Evolutionary conservation across 768 basidiomycete species (phyloP).

Genomic region (Imleria badia): DNA sequence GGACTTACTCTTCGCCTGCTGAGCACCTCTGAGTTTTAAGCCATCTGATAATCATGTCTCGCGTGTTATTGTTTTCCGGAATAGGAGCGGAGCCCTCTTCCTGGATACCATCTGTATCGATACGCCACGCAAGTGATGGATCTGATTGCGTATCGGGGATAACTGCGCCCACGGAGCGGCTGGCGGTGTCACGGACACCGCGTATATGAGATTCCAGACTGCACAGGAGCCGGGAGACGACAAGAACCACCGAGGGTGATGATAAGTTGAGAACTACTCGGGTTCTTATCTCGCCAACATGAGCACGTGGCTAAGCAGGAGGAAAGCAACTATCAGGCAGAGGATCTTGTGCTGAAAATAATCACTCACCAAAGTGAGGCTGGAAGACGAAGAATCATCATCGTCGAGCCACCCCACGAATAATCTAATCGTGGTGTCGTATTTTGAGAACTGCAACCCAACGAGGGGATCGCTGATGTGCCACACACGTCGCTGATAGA

Average conservation of each 20-base stretch:
- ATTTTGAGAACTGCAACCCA: slow-evolving; percentile 7
- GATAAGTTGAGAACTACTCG: neutral
- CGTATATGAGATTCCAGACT: neutral
- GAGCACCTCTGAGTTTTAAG: neutral
- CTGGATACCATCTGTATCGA: slow-evolving; percentile 3
- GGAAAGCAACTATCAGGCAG: neutral
- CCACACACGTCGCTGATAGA: slow-evolving; percentile 4
- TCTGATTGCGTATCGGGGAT: neutral
- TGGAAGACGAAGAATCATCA: neutral
- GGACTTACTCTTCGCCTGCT: no score
- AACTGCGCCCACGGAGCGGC: neutral
- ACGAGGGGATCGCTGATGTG: slow-evolving; percentile 2
- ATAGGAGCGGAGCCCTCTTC: neutral
- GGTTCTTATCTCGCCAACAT: slow-evolving; percentile 1
- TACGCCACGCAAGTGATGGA: slow-evolving; percentile 6
- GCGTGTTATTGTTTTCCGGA: neutral
- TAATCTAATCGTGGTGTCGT: neutral
- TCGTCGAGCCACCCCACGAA: slow-evolving; percentile 6
- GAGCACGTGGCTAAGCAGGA: neutral
- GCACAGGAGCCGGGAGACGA: neutral
- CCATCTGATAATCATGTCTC: slow-evolving; percentile 4
- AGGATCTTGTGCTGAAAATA: neutral
- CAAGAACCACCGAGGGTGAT: neutral
- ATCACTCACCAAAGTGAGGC: slow-evolving; percentile 1
- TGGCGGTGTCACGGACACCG: neutral